Percentiles rank a stretch among this genome's conserved stretches.
phyloP scores from a whole-genome alignment of 2,329 filamentous ascomycete genomes.

The Xylariaceae sp. region DNA sequence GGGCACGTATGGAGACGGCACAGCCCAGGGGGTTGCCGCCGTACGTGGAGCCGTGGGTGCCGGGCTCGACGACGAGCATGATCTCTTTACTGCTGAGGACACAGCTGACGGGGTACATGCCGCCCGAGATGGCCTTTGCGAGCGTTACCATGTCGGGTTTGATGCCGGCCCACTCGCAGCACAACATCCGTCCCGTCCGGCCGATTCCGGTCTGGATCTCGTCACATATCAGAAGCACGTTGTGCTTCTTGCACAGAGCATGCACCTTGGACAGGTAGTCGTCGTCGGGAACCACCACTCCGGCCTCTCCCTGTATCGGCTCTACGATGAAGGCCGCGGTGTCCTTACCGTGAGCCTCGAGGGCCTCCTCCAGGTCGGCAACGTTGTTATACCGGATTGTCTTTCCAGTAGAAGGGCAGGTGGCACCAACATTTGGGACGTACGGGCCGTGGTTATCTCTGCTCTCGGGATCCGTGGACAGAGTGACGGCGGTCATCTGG shows the following conservation, averaged over 20 bases:
- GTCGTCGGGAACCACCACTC: constrained; percentile 89
- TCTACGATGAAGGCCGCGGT: constrained; percentile 92
- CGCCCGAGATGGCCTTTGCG: constrained; percentile 95
- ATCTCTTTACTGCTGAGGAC: constrained; percentile 83
- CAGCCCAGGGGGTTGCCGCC: constrained; percentile 94
- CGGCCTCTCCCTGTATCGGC: constrained; percentile 95
- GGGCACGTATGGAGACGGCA: constrained; percentile 87
- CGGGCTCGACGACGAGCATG: constrained; percentile 93
- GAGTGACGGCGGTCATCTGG: constrained; percentile 86
- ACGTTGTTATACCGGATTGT: constrained; percentile 82
- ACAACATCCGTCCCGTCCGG: constrained; percentile 87
- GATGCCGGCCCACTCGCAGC: constrained; percentile 89
- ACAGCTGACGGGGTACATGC: constrained; percentile 97
- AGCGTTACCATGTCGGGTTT: constrained; percentile 92
- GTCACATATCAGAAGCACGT: constrained; percentile 92
- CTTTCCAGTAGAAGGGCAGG: constrained; percentile 66
- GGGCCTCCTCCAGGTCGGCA: constrained; percentile 66
- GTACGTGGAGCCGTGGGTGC: constrained; percentile 97
- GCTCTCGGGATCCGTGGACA: constrained; percentile 92
- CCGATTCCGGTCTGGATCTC: constrained; percentile 98
- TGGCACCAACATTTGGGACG: constrained; percentile 77
- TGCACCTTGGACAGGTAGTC: constrained; percentile 76
- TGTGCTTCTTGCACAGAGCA: constrained; percentile 87
- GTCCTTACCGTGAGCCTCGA: constrained; percentile 74
- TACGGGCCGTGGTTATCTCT: constrained; percentile 96